Evolutionary conservation across 179 eudicot species (phyloP).

Genomic region (Monotropa hypopitys): DNA sequence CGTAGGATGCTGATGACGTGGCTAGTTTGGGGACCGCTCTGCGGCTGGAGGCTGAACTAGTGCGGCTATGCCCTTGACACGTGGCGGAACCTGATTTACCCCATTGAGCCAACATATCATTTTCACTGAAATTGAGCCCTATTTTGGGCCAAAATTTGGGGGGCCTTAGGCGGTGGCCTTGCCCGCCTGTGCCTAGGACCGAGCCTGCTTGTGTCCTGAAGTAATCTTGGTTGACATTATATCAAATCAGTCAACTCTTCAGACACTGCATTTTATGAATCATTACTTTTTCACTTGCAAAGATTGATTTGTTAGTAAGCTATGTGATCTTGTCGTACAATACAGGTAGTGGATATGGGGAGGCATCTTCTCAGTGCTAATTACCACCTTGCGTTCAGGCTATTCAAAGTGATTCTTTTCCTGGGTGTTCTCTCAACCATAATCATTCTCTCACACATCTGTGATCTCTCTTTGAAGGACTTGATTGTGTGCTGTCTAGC

Average conservation of each 20-base stretch:
- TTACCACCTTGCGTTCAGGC: conserved; percentile 69
- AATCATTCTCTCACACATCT: conserved; percentile 46
- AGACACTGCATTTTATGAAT: neutral
- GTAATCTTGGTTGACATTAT: neutral
- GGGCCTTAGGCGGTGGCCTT: no score
- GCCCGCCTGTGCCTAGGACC: no score
- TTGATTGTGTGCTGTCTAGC: conserved; percentile 78
- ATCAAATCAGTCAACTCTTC: neutral
- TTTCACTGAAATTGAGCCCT: no score
- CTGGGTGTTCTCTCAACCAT: conserved; percentile 59
- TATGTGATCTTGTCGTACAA: conserved; percentile 3
- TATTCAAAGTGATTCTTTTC: conserved; percentile 74
- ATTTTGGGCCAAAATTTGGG: no score
- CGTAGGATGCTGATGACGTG: no score
- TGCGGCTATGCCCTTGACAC: no score
- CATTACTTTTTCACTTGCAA: neutral
- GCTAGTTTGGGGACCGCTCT: no score
- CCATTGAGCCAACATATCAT: no score
- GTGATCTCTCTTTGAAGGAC: conserved; percentile 61
- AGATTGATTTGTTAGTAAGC: neutral
- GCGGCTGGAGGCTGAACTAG: no score
- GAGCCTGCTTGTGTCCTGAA: neutral
- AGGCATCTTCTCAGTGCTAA: conserved; percentile 53
- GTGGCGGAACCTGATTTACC: no score
- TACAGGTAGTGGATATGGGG: conserved; percentile 67